phyloP scores from a whole-genome alignment of 352 stramenopile species.

The Globisporangium spiculum region DNA sequence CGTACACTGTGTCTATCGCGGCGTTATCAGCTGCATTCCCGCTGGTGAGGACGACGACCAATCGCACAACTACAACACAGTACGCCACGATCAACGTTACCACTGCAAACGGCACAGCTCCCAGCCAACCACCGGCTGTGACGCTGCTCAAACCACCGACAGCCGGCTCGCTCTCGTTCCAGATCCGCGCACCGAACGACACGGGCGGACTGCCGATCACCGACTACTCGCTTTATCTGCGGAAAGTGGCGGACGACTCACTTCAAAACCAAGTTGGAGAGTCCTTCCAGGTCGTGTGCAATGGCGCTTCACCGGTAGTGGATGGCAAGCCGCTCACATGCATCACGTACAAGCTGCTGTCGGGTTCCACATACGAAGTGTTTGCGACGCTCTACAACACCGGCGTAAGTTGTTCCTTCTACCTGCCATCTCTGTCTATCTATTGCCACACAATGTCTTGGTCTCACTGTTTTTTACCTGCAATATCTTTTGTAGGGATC shows the following conservation, averaged over 20 bases:
- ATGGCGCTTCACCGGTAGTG: not conserved
- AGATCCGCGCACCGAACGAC: constrained; percentile 26
- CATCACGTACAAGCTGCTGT: constrained; percentile 34
- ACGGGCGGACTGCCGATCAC: constrained; percentile 34
- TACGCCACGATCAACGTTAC: constrained; percentile 15
- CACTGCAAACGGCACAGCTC: constrained; percentile 25
- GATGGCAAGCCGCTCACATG: constrained; percentile 21
- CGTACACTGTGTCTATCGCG: constrained; percentile 31
- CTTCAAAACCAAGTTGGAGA: not conserved
- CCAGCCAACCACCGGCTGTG: constrained; percentile 17
- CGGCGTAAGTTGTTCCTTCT: constrained; percentile 23
- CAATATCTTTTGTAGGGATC: constrained; percentile 22
- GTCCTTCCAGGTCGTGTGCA: constrained; percentile 13
- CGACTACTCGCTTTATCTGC: constrained; percentile 37
- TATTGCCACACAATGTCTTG: not conserved
- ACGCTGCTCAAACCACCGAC: constrained; percentile 22
- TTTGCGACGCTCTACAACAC: constrained; percentile 41
- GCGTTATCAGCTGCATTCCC: constrained; percentile 27
- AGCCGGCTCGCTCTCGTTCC: constrained; percentile 36
- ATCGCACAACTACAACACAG: not conserved
- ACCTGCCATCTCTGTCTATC: not conserved
- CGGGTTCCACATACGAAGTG: constrained; percentile 39
- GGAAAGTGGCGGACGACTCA: not conserved
- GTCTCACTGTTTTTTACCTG: not conserved
- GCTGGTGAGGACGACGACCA: not conserved